Conservation (phyloP, 176 grass and related monocot genomes). For the Alloteropsis semialata region DNA sequence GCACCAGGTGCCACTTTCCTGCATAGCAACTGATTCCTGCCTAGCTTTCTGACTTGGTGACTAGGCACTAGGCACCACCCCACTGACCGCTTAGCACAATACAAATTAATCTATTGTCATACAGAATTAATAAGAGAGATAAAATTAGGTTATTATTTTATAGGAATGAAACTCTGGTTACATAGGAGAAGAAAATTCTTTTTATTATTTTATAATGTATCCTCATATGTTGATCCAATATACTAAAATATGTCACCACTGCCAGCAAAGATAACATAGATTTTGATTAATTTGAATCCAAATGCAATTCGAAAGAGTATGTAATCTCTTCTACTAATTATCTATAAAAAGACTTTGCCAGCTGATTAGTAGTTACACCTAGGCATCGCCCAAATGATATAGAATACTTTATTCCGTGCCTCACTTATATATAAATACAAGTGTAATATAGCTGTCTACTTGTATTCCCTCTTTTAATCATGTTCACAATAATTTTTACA, state of each 20-base stretch:
- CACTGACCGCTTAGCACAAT: background rate
- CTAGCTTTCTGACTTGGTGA: background rate
- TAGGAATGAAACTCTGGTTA: background rate
- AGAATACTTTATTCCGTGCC: background rate
- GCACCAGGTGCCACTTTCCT: background rate
- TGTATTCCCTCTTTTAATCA: constrained; percentile 12
- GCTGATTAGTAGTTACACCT: constrained; percentile 1
- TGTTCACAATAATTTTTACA: constrained; percentile 44
- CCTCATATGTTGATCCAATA: background rate
- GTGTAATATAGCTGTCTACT: constrained; percentile 1
- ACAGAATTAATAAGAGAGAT: background rate
- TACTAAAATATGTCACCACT: background rate
- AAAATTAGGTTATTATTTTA: background rate
- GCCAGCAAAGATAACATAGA: background rate
- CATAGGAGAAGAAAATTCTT: background rate
- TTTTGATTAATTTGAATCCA: background rate
- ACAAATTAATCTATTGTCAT: background rate
- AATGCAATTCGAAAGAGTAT: background rate
- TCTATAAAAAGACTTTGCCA: background rate
- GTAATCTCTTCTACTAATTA: background rate
- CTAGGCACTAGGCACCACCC: background rate
- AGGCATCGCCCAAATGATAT: background rate
- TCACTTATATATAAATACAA: background rate
- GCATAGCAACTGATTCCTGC: background rate
- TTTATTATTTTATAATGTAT: background rate